Conservation (phyloP, 192 early-diverging fungal genomes). For the Coemansia sp. region DNA sequence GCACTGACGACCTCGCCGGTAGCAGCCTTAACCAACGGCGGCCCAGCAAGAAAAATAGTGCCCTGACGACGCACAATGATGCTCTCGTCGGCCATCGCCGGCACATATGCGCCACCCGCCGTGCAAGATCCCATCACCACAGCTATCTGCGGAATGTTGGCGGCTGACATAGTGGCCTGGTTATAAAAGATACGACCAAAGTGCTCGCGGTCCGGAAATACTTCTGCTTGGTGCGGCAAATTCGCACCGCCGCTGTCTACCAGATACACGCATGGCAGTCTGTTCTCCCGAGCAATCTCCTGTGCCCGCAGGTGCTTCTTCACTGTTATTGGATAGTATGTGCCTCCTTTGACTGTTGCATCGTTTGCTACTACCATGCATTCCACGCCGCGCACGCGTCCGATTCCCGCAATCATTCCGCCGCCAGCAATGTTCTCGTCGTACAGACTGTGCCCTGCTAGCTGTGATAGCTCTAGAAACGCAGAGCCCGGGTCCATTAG, state of each 20-base stretch:
- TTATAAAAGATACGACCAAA: constrained; percentile 98
- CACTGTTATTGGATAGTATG: constrained; percentile 93
- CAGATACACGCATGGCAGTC: constrained; percentile 90
- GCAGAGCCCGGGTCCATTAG: constrained; percentile 64
- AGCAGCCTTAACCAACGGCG: constrained; percentile 93
- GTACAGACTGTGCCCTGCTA: constrained; percentile 88
- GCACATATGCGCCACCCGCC: constrained; percentile 95
- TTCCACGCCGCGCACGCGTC: constrained; percentile 85
- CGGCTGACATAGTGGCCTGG: constrained; percentile 74
- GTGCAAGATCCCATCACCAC: constrained; percentile 97
- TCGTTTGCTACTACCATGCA: constrained; percentile 98
- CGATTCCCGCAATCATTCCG: constrained; percentile 95
- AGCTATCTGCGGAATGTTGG: constrained; percentile 94
- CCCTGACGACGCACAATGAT: constrained; percentile 94
- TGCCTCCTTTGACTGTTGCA: constrained; percentile 96
- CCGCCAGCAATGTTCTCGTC: constrained; percentile 82
- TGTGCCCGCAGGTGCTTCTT: constrained; percentile 98
- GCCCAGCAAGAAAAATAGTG: constrained; percentile 95
- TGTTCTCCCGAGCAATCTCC: constrained; percentile 93
- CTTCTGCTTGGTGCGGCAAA: constrained; percentile 89
- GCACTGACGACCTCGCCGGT: constrained; percentile 92
- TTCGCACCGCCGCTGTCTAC: constrained; percentile 97
- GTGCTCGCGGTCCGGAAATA: constrained; percentile 92
- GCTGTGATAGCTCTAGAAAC: constrained; percentile 92
- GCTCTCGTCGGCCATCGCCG: constrained; percentile 97